Evolutionary conservation across 2,329 filamentous ascomycete genomes (phyloP).

Genomic region (Monosporascus sp.): DNA sequence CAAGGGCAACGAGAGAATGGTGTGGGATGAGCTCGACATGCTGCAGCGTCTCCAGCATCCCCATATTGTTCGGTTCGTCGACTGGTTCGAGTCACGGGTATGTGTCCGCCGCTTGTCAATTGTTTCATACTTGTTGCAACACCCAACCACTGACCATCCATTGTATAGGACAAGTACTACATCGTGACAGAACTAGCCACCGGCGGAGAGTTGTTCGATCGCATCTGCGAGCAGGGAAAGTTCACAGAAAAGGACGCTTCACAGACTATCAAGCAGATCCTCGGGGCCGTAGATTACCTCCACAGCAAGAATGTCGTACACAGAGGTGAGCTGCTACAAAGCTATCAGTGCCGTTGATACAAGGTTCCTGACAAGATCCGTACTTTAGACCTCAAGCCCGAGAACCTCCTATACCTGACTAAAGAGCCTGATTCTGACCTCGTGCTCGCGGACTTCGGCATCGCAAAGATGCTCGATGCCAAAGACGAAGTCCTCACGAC

Average conservation of each 20-base stretch:
- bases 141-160: slow-evolving; percentile 6
- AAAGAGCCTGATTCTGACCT: slow-evolving; percentile 72
- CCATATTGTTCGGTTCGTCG: slow-evolving; percentile 94
- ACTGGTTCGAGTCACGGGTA: slow-evolving; percentile 98
- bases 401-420: slow-evolving; percentile 93
- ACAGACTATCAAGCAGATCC: slow-evolving; percentile 88
- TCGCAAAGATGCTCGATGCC: slow-evolving; percentile 93
- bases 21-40: slow-evolving; percentile 94
- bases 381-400: slow-evolving; percentile 84
- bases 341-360: background rate
- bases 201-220: slow-evolving; percentile 93
- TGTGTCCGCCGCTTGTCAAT: slow-evolving; percentile 23
- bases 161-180: slow-evolving; percentile 89
- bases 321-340: slow-evolving; percentile 56
- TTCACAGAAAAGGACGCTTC: slow-evolving; percentile 98
- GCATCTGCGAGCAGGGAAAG: slow-evolving; percentile 95
- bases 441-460: slow-evolving; percentile 95
- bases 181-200: slow-evolving; percentile 96
- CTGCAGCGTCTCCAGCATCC: slow-evolving; percentile 86
- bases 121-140: background rate
- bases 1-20: slow-evolving; percentile 97
- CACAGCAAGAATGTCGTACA: slow-evolving; percentile 95
- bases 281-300: slow-evolving; percentile 89
- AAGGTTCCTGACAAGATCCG: background rate
- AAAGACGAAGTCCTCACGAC: slow-evolving; percentile 90